Conservation (phyloP, 768 basidiomycete species). For the Leccinum arenicola region DNA sequence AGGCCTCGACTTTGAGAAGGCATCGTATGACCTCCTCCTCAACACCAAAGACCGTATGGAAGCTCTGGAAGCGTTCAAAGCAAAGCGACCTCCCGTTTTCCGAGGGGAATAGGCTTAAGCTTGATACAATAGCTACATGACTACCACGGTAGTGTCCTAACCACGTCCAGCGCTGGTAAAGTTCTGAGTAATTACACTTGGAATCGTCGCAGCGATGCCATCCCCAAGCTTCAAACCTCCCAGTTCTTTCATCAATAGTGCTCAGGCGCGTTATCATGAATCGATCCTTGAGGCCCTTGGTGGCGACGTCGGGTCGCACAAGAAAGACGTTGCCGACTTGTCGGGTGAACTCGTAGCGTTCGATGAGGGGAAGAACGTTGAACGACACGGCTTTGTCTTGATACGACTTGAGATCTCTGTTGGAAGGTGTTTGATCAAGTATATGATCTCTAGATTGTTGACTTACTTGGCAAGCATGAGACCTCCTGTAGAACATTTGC, state of each 20-base stretch:
- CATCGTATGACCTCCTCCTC: slow-evolving; percentile 79
- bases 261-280: too few relatives aligned
- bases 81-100: slow-evolving; percentile 78
- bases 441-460: not conserved
- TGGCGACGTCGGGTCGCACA: slow-evolving; percentile 70
- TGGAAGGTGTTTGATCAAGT: not conserved
- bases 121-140: not conserved
- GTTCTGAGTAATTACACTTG: slow-evolving; percentile 50
- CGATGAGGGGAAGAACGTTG: slow-evolving; percentile 76
- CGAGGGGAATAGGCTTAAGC: slow-evolving; percentile 65
- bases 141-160: slow-evolving; percentile 28
- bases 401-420: slow-evolving; percentile 92
- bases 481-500: slow-evolving; percentile 61
- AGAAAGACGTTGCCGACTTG: slow-evolving; percentile 79
- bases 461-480: slow-evolving; percentile 95
- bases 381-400: slow-evolving; percentile 64
- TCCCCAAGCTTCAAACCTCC: slow-evolving; percentile 63
- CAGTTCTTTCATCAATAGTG: slow-evolving; percentile 74
- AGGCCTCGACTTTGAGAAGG: slow-evolving; percentile 92
- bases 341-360: slow-evolving; percentile 96
- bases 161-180: slow-evolving; percentile 49
- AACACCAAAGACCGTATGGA: slow-evolving; percentile 74
- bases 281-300: too few relatives aligned
- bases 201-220: slow-evolving; percentile 56
- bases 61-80: slow-evolving; percentile 82